A percentile compares a stretch with the other conserved stretches of the same genome.
Evolutionary conservation across 2,329 filamentous ascomycete genomes (phyloP).

Genomic region (Ceratocystis colombiana): DNA sequence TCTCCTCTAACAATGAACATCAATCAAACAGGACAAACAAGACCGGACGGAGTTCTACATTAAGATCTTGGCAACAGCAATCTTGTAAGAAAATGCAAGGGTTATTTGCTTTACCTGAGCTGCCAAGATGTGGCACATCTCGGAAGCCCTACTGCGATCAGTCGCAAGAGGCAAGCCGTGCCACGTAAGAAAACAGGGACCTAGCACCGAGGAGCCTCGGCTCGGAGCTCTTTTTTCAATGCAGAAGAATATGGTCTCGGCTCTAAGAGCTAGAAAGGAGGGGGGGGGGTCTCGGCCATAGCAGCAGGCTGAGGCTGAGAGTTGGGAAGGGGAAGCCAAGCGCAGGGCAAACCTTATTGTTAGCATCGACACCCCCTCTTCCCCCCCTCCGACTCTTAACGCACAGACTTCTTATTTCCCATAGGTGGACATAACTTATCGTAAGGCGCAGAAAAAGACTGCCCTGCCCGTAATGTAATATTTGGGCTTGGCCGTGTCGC

Average conservation of each 20-base stretch:
- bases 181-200: not conserved
- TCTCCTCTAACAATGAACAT: not conserved
- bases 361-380: not conserved
- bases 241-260: not conserved
- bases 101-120: not conserved
- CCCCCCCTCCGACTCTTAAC: not conserved
- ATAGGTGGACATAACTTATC: not conserved
- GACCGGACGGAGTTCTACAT: not conserved
- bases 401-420: not conserved
- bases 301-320: not conserved
- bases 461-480: too few relatives aligned
- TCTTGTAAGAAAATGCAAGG: not conserved
- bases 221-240: not conserved
- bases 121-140: conserved; percentile 3
- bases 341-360: conserved; percentile 1
- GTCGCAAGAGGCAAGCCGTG: not conserved
- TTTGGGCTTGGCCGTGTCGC: too few relatives aligned
- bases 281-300: not conserved
- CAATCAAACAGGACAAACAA: not conserved
- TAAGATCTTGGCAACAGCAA: not conserved
- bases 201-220: not conserved
- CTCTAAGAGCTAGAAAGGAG: not conserved
- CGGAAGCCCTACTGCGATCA: not conserved
- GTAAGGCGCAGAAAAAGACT: not conserved
- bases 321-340: not conserved